phyloP scores from a whole-genome alignment of 805 yeast genomes.

The Kazachstania africana region DNA sequence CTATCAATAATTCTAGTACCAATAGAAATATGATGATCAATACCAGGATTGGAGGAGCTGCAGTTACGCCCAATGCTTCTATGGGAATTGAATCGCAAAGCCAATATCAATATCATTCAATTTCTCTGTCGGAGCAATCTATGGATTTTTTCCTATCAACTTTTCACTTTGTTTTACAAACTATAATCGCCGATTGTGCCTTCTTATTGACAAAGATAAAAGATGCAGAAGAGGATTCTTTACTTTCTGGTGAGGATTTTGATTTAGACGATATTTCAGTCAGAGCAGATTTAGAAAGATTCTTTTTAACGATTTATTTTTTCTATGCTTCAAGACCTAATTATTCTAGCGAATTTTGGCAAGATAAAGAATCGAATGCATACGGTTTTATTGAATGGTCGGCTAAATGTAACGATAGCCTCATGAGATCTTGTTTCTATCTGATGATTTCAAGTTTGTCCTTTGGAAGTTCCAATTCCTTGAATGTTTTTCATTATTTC shows the following conservation, averaged over 20 bases:
- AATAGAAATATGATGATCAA: neutral
- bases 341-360: constrained; percentile 55
- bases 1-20: neutral
- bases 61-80: too few relatives aligned
- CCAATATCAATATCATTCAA: constrained; percentile 4
- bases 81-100: neutral
- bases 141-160: constrained; percentile 28
- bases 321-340: constrained; percentile 53
- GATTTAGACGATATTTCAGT: constrained; percentile 54
- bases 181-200: constrained; percentile 53
- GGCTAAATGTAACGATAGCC: constrained; percentile 62
- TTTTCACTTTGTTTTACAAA: constrained; percentile 40
- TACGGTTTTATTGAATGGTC: constrained; percentile 88
- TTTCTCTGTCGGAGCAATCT: constrained; percentile 17
- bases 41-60: too few relatives aligned
- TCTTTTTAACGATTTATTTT: constrained; percentile 63
- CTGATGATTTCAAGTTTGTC: constrained; percentile 69
- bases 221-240: constrained; percentile 63
- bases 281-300: constrained; percentile 78
- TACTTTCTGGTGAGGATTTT: constrained; percentile 45
- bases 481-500: constrained; percentile 39
- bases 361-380: constrained; percentile 49
- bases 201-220: constrained; percentile 53
- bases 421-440: constrained; percentile 74
- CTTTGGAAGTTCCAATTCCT: constrained; percentile 43